Percentiles rank a stretch among this genome's conserved stretches.
These are phyloP conservation scores for Sanghuangporus baumii DNA, from an alignment of 1,284 basidiomycete species.

Conservation along the genomic window DNA sequence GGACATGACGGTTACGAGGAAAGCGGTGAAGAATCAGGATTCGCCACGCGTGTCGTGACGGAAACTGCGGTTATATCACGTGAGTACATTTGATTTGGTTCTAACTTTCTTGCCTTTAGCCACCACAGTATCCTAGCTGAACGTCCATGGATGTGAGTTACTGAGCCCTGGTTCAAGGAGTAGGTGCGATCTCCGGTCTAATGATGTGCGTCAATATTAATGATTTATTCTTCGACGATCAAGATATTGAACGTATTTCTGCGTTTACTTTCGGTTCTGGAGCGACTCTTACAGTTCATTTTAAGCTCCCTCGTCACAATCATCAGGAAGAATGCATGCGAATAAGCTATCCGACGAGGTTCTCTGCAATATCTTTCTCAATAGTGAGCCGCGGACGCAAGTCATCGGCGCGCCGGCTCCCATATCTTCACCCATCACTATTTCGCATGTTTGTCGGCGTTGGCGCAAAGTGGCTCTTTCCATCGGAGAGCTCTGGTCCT, in stretches of 20 bases:
- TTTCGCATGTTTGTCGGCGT: background rate
- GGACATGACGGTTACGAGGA: slow-evolving; percentile 5
- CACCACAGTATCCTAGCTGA: no score
- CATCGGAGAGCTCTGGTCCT: background rate
- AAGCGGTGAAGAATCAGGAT: background rate
- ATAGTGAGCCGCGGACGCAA: background rate
- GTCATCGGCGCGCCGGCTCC: background rate
- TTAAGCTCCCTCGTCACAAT: background rate
- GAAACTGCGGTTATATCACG: background rate
- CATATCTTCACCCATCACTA: background rate
- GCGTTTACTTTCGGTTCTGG: no score
- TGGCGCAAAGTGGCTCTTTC: background rate
- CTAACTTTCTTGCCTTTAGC: no score
- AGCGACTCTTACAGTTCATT: no score
- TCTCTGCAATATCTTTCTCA: background rate
- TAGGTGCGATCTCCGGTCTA: no score
- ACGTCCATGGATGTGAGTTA: no score
- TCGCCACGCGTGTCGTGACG: background rate
- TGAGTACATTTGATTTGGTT: no score
- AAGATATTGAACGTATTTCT: no score
- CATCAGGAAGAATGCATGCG: no score
- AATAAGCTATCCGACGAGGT: background rate
- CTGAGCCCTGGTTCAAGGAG: no score
- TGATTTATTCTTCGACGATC: no score
- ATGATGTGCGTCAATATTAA: no score